Percentiles rank a stretch among this genome's conserved stretches.
Conservation (phyloP, 768 basidiomycete genomes). For the Lactarius akahatsu region DNA sequence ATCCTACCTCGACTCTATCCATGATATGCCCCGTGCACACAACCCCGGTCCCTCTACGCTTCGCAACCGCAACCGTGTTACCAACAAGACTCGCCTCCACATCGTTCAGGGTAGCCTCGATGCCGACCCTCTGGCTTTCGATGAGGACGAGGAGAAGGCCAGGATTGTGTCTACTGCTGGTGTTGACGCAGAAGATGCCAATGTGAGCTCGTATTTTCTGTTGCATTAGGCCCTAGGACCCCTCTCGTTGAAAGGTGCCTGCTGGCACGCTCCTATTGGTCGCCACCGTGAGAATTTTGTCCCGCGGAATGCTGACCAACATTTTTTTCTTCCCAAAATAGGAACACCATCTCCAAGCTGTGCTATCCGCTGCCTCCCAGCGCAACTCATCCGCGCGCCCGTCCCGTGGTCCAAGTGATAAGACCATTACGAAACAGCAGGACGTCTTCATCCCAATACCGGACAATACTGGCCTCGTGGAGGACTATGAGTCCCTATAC, state of each 20-base stretch:
- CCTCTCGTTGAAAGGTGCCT: slow-evolving; percentile 43
- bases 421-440: slow-evolving; percentile 41
- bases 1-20: slow-evolving; percentile 43
- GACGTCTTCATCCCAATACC: slow-evolving; percentile 90
- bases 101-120: slow-evolving; percentile 81
- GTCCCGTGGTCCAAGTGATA: slow-evolving; percentile 40
- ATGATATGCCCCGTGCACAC: slow-evolving; percentile 87
- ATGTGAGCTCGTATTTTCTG: slow-evolving; percentile 57
- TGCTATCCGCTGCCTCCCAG: slow-evolving; percentile 54
- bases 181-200: slow-evolving; percentile 91
- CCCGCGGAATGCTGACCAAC: slow-evolving; percentile 58
- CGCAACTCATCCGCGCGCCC: slow-evolving; percentile 43
- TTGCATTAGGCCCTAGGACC: slow-evolving; percentile 39
- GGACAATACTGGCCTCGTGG: slow-evolving; percentile 77
- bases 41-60: slow-evolving; percentile 75
- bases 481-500: slow-evolving; percentile 79
- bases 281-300: slow-evolving; percentile 43
- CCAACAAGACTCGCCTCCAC: slow-evolving; percentile 88
- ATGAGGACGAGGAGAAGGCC: slow-evolving; percentile 86
- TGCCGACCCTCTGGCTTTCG: slow-evolving; percentile 73
- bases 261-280: slow-evolving; percentile 52
- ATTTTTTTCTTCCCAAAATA: slow-evolving; percentile 33
- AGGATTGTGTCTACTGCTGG: slow-evolving; percentile 78
- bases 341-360: slow-evolving; percentile 61
- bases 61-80: slow-evolving; percentile 86